A percentile compares a stretch with the other conserved stretches of the same genome.
Evolutionary conservation across 1,139 yeast species (phyloP).

Genomic region (Pichia sp.): DNA sequence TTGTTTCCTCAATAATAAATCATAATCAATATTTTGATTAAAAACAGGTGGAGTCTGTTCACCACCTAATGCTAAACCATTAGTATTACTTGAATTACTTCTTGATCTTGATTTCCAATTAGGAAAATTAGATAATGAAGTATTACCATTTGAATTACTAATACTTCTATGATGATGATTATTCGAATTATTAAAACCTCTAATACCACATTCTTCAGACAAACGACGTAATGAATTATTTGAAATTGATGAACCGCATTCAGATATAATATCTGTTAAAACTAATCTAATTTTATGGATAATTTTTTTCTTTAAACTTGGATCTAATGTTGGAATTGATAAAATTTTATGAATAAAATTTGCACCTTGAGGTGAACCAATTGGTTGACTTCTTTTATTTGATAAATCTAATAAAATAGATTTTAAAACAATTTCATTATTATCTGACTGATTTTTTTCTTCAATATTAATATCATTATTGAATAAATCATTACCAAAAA

Average conservation of each 20-base stretch:
- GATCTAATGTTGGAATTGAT: slow-evolving; percentile 56
- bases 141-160: slow-evolving; percentile 19
- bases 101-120: slow-evolving; percentile 11
- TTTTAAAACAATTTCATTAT: slow-evolving; percentile 20
- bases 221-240: slow-evolving; percentile 68
- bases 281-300: slow-evolving; percentile 26
- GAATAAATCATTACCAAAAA: slow-evolving; percentile 48
- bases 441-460: slow-evolving; percentile 6
- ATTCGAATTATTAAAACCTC: slow-evolving; percentile 6
- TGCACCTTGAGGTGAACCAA: slow-evolving; percentile 55
- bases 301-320: slow-evolving; percentile 54
- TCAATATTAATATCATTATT: slow-evolving; percentile 10
- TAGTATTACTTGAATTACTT: slow-evolving; percentile 11
- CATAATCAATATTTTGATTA: slow-evolving; percentile 20
- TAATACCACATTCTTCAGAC: slow-evolving; percentile 87
- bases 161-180: slow-evolving; percentile 17
- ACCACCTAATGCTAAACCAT: neutral
- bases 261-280: slow-evolving; percentile 8
- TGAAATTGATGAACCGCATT: slow-evolving; percentile 5
- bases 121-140: slow-evolving; percentile 11
- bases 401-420: slow-evolving; percentile 38
- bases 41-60: slow-evolving; percentile 9
- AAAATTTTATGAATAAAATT: slow-evolving; percentile 77
- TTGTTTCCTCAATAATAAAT: slow-evolving; percentile 23
- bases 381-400: neutral